A percentile compares a stretch with the other conserved stretches of the same genome.
Conservation (phyloP, 2,329 filamentous ascomycete species). For the Pseudopithomyces chartarum region DNA sequence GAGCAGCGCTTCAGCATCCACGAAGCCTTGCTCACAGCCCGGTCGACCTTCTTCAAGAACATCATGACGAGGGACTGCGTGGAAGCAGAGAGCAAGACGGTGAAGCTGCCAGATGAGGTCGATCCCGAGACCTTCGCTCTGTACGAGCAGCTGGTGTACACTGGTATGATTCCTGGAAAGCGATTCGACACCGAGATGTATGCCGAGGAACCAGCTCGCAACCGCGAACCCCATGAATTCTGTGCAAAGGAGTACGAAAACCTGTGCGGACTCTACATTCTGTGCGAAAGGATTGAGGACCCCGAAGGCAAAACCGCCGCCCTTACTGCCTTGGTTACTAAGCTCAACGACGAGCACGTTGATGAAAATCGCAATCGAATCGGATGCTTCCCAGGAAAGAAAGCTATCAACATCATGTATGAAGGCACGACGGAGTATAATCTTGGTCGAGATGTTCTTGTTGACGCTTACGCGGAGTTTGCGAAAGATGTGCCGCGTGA, state of each 20-base stretch:
- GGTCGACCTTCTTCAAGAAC: constrained; percentile 11
- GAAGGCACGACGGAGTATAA: not conserved
- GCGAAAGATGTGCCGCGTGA: not conserved
- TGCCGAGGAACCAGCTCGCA: not conserved
- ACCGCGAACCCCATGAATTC: not conserved
- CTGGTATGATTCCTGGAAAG: not conserved
- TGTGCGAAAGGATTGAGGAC: not conserved
- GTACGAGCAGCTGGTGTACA: constrained; percentile 11
- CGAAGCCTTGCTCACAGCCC: not conserved
- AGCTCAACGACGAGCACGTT: not conserved
- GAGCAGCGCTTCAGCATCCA: not conserved
- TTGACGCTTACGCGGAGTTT: not conserved
- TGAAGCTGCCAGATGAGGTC: constrained; percentile 7
- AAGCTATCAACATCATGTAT: not conserved
- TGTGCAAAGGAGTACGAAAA: not conserved
- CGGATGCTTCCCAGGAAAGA: not conserved
- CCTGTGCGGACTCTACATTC: not conserved
- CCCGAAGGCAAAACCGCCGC: not conserved
- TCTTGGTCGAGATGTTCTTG: not conserved
- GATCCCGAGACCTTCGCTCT: not conserved
- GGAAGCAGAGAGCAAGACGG: not conserved
- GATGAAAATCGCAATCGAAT: not conserved
- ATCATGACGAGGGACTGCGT: not conserved
- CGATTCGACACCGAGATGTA: not conserved
- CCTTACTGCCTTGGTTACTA: not conserved